Base-by-base conservation (phyloP, 2,329 filamentous ascomycete species). In the Colletotrichum sp. region DNA sequence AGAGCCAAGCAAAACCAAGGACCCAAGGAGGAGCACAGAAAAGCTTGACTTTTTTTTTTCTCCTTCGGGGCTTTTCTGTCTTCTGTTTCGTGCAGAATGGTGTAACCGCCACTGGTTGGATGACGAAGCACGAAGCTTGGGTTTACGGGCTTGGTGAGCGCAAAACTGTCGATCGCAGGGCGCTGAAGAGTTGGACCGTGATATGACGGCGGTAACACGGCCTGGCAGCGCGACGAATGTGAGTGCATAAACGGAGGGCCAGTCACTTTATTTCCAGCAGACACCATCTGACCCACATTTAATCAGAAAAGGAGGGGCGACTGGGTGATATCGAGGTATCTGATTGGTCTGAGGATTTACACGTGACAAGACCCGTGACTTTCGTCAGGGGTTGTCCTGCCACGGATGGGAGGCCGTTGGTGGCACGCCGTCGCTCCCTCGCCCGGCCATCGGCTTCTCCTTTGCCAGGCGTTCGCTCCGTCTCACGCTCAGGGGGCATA, bases 21-120 rank as follows among this genome's bases (percentile, higher is more conserved):
- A 55, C 30, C 30, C 59, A 36, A 36, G 44, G 62, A 30, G 13
- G 30, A 12, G 39, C 52, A 66, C 52, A 57, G 36, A 69, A 69
- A 76, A 76, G 73, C 73, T 76, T 76, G 73, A 73, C 39, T 69
- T 12, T 7, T n/a, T 15, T n/a, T 44, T n/a, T n/a, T 26, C 26
- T 26, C 26, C 39, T 44, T 32, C 15, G 44, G 52, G 26, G 21
- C 13, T 70, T 7, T 21, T 9, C 52, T 49, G 60, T 30, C 44
- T 57, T 34, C 30, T 57, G 69, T 71, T 68, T 72, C 26, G 8
- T 7, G 44, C 39, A 24, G 18, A 9, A 36, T 69, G 24, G 32
- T 57, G 55, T 75, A 30, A 60, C 57, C 39, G 64, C 62, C 55
- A 66, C 59, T 44, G 59, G 34, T 49, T 21, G 44, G n/a, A 49